Evolutionary conservation across 23 red algal species (phyloP).

Genomic region (Gracilaria vermiculophylla): DNA sequence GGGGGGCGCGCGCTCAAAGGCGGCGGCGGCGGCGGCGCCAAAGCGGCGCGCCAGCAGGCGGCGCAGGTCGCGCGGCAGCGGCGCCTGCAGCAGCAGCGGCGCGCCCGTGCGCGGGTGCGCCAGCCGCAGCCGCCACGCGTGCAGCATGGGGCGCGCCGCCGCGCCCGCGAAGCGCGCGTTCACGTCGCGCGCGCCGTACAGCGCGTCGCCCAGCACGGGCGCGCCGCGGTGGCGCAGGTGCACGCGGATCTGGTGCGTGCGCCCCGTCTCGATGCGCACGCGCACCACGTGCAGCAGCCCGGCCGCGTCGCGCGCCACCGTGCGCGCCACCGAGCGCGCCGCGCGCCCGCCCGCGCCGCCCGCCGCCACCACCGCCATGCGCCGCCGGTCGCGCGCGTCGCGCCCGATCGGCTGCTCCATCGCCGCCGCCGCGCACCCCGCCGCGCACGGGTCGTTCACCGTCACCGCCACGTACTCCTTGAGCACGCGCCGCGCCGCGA

Average conservation of each 20-base stretch:
- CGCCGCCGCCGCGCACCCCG: slow-evolving; percentile 10
- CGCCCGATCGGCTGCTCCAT: slow-evolving; percentile 79
- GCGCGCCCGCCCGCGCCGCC: slow-evolving; percentile 57
- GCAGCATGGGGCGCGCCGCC: slow-evolving; percentile 81
- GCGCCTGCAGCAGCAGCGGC: slow-evolving; percentile 28
- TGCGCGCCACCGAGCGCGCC: slow-evolving; percentile 25
- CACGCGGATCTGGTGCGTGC: slow-evolving; percentile 94
- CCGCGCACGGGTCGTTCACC: slow-evolving; percentile 41
- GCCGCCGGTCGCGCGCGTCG: slow-evolving; percentile 8
- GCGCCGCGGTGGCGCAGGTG: slow-evolving; percentile 66
- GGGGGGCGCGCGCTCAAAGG: no score
- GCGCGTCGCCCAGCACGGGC: slow-evolving; percentile 82
- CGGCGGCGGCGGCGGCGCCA: background rate
- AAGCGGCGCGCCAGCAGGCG: slow-evolving; percentile 5
- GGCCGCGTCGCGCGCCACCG: slow-evolving; percentile 31
- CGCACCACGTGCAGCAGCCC: slow-evolving; percentile 32
- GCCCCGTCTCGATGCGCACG: slow-evolving; percentile 81
- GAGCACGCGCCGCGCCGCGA: slow-evolving; percentile 45
- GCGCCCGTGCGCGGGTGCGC: slow-evolving; percentile 52
- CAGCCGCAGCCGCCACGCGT: slow-evolving; percentile 59
- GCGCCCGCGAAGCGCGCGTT: slow-evolving; percentile 58
- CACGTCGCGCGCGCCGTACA: slow-evolving; percentile 69
- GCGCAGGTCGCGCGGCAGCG: slow-evolving; percentile 69
- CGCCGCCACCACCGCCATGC: slow-evolving; percentile 48
- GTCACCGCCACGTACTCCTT: slow-evolving; percentile 92